phyloP scores from a whole-genome alignment of 495 filamentous ascomycete genomes.

The Penicillium ochrochloron region DNA sequence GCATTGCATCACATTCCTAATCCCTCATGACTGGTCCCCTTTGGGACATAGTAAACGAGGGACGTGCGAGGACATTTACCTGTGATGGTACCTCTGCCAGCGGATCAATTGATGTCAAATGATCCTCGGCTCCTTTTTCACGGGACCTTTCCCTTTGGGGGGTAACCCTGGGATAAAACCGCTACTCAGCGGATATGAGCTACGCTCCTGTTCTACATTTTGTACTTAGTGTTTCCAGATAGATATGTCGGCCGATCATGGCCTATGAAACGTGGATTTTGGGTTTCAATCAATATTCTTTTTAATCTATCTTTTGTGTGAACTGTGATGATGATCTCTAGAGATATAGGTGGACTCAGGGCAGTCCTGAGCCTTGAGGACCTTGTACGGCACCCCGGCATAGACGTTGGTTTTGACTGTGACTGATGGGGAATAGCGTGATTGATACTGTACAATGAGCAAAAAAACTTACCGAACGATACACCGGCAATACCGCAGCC shows the following conservation, averaged over 20 bases:
- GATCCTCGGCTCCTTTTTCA: constrained; percentile 4
- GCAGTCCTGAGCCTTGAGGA: too few species aligned
- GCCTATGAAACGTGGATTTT: constrained; percentile 25
- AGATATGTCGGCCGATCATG: constrained; percentile 24
- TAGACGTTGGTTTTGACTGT: background rate
- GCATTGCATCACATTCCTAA: constrained; percentile 9
- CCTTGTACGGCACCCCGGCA: background rate
- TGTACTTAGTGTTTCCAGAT: constrained; percentile 29
- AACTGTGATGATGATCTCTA: background rate
- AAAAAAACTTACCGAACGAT: background rate
- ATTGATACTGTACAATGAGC: background rate
- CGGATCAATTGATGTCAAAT: background rate
- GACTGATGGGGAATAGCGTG: background rate
- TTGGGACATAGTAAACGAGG: background rate
- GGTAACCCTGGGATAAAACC: constrained; percentile 10
- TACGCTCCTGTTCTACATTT: constrained; percentile 26
- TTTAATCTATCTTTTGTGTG: background rate
- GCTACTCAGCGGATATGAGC: constrained; percentile 26
- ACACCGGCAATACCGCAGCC: background rate
- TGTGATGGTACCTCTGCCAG: constrained; percentile 9
- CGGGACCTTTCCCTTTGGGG: background rate
- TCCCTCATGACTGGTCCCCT: background rate
- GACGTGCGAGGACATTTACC: background rate
- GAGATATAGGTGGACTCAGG: too few species aligned
- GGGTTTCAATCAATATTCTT: background rate